phyloP scores from a whole-genome alignment of 139 green algal species.

The Deuterostichococcus epilithicus region DNA sequence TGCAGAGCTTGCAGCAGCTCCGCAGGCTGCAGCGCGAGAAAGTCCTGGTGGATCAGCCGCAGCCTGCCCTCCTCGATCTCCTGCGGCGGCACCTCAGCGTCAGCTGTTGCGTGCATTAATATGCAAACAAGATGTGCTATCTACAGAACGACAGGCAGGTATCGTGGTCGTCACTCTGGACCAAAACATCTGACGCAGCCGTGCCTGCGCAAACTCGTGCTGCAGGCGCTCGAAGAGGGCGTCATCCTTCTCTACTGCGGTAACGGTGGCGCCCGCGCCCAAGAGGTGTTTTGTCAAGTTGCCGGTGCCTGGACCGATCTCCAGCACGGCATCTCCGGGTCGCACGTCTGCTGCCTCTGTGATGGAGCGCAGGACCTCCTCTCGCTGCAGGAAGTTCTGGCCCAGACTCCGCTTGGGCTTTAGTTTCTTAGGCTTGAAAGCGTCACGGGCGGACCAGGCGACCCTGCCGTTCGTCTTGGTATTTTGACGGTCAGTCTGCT shows the following conservation, averaged over 20 bases:
- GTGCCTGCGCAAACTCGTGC: slow-evolving; percentile 36
- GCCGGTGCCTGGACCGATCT: slow-evolving; percentile 74
- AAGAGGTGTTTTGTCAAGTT: slow-evolving; percentile 73
- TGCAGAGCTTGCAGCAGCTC: background rate
- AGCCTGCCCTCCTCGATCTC: background rate
- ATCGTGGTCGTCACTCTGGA: too few relatives aligned
- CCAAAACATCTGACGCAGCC: too few relatives aligned
- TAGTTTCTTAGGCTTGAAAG: background rate
- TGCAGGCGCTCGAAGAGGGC: slow-evolving; percentile 44
- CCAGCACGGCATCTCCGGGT: slow-evolving; percentile 75
- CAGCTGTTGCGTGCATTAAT: background rate
- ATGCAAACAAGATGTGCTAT: background rate
- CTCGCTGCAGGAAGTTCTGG: slow-evolving; percentile 91
- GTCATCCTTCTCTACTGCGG: slow-evolving; percentile 93
- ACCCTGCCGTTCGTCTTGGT: background rate
- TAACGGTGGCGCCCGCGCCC: slow-evolving; percentile 56
- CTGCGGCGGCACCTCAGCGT: background rate
- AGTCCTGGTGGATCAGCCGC: background rate
- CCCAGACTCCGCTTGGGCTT: slow-evolving; percentile 41
- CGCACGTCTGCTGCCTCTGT: slow-evolving; percentile 54
- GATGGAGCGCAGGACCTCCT: slow-evolving; percentile 67
- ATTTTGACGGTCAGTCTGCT: too few relatives aligned
- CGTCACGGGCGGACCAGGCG: background rate
- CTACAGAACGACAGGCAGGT: too few relatives aligned
- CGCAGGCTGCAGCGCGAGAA: background rate